Conservation (phyloP, 2,329 filamentous ascomycete genomes). For the Xylariaceae sp. region DNA sequence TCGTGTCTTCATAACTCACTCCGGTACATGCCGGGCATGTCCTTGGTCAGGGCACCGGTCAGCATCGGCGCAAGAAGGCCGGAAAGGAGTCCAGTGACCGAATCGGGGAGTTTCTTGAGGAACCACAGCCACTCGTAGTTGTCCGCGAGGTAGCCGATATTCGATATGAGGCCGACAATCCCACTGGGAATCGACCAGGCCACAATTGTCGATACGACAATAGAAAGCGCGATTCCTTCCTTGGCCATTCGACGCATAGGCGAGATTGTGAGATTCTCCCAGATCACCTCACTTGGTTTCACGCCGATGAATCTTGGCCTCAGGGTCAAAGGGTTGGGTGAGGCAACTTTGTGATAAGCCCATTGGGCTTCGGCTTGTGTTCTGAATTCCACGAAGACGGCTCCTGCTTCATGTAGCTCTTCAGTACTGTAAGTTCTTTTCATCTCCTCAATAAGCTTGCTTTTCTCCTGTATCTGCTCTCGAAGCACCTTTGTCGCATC, state of each 20-base stretch:
- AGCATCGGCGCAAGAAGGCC: constrained; percentile 76
- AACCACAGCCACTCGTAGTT: constrained; percentile 65
- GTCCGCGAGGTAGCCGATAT: constrained; percentile 65
- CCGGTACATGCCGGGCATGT: constrained; percentile 72
- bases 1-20: constrained; percentile 40
- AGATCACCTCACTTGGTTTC: constrained; percentile 75
- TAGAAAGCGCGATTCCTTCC: constrained; percentile 54
- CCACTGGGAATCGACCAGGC: constrained; percentile 80
- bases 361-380: constrained; percentile 77
- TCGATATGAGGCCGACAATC: constrained; percentile 77
- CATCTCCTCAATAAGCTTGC: constrained; percentile 37
- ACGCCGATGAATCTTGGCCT: constrained; percentile 48
- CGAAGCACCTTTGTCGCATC: constrained; percentile 86
- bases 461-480: constrained; percentile 49
- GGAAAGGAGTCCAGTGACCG: constrained; percentile 72
- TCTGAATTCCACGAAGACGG: constrained; percentile 91
- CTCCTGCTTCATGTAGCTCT: constrained; percentile 42
- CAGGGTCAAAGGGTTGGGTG: constrained; percentile 24
- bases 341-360: constrained; percentile 59
- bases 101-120: constrained; percentile 62
- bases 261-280: constrained; percentile 64
- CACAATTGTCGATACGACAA: constrained; percentile 68
- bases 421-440: constrained; percentile 26
- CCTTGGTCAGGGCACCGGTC: constrained; percentile 74
- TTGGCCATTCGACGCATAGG: constrained; percentile 28